A percentile compares a stretch with the other conserved stretches of the same genome.
Evolutionary conservation across 495 filamentous ascomycete genomes (phyloP).

Genomic region (Penicillium canariense): DNA sequence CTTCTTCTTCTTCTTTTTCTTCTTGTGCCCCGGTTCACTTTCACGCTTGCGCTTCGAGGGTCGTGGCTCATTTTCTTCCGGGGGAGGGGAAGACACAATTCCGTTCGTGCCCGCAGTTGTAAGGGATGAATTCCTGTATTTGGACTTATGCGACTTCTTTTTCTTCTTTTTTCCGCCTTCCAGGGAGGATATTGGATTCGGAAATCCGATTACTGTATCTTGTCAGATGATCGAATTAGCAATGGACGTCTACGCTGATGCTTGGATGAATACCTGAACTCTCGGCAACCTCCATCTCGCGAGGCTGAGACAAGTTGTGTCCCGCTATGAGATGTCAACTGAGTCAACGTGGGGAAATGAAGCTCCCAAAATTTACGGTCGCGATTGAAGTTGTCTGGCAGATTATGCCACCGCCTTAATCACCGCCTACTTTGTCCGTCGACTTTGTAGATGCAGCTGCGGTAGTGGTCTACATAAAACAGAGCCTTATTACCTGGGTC

Average conservation of each 20-base stretch:
- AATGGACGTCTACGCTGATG: too few relatives aligned
- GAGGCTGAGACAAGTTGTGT: neutral
- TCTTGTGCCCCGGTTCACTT: constrained; percentile 13
- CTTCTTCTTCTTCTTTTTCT: constrained; percentile 16
- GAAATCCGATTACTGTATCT: neutral
- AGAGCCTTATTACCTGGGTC: too few relatives aligned
- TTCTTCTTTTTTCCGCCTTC: constrained; percentile 7
- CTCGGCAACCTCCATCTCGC: constrained; percentile 4
- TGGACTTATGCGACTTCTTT: constrained; percentile 11
- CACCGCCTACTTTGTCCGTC: constrained; percentile 5
- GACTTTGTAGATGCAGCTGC: neutral
- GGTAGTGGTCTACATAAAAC: too few relatives aligned
- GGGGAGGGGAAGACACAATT: neutral
- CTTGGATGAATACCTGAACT: neutral
- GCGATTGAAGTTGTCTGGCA: constrained; percentile 1
- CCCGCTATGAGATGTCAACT: neutral
- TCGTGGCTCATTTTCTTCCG: constrained; percentile 1
- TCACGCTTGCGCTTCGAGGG: constrained; percentile 25
- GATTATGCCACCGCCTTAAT: constrained; percentile 4
- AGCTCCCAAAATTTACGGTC: constrained; percentile 11
- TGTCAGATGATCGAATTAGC: neutral
- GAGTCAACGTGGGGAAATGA: neutral
- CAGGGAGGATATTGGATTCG: neutral
- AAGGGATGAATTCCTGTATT: neutral
- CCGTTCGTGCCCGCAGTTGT: neutral